Conservation (phyloP, 139 green algal species). For the Yamagishiella unicocca region DNA sequence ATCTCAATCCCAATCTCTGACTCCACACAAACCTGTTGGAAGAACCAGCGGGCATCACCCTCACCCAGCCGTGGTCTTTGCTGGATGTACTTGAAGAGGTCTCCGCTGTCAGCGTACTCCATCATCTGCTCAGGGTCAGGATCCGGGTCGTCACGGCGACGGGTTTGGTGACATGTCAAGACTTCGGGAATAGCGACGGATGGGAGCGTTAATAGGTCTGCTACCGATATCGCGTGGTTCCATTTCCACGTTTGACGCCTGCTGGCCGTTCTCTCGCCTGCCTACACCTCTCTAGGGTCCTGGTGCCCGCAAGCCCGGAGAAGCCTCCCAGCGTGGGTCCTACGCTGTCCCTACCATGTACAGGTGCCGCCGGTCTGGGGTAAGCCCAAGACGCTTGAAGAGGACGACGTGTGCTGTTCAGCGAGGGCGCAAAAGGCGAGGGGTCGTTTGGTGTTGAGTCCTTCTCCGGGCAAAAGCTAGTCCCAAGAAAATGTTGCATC, state of each 20-base stretch:
- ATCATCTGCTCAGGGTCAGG: conserved; percentile 69
- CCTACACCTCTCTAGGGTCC: too few species aligned
- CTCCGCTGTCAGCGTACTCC: conserved; percentile 91
- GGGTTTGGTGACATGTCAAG: too few species aligned
- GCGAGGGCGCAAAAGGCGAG: background rate
- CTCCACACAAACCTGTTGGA: conserved; percentile 86
- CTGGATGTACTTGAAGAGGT: conserved; percentile 95
- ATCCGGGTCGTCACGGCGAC: too few species aligned
- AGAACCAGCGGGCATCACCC: conserved; percentile 89
- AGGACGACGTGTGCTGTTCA: conserved; percentile 36
- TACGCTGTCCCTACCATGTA: conserved; percentile 43
- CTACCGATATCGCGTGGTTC: too few species aligned
- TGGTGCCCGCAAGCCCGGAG: background rate
- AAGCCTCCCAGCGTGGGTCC: background rate
- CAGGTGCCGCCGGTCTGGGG: conserved; percentile 3
- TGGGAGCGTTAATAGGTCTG: too few species aligned
- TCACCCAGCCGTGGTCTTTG: background rate
- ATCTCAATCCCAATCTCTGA: too few species aligned
- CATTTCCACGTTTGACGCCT: too few species aligned
- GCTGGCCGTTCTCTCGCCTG: too few species aligned
- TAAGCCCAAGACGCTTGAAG: conserved; percentile 38
- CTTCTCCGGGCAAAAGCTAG: too few species aligned
- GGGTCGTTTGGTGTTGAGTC: too few species aligned
- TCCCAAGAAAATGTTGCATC: too few species aligned
- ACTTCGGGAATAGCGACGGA: too few species aligned